These are phyloP conservation scores for Penicillium tannophilum DNA, from an alignment of 495 filamentous ascomycete species.

Conservation along the genomic window DNA sequence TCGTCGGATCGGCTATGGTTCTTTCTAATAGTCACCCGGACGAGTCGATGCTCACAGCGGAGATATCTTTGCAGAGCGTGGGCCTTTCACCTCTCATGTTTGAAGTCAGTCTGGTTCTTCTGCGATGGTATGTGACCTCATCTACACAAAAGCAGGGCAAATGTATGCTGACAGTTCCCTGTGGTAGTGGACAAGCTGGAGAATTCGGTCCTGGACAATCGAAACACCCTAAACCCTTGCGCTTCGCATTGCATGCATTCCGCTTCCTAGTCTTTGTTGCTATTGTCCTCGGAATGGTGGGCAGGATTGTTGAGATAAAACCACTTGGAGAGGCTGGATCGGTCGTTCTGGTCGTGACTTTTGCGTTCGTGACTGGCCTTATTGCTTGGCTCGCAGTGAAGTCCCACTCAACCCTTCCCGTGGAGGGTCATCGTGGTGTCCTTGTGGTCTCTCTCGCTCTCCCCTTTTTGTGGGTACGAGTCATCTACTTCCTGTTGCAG, in stretches of 20 bases:
- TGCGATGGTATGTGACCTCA: conserved; percentile 29
- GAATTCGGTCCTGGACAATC: conserved; percentile 34
- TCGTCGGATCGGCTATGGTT: conserved; percentile 31
- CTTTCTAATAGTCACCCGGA: conserved; percentile 23
- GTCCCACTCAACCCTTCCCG: conserved; percentile 25
- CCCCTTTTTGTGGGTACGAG: conserved; percentile 31
- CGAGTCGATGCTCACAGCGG: conserved; percentile 29
- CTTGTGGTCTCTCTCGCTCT: conserved; percentile 23
- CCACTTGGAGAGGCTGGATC: conserved; percentile 29
- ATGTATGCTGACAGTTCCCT: neutral
- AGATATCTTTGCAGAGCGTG: conserved; percentile 30
- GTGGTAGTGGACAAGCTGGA: conserved; percentile 34
- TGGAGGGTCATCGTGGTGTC: conserved; percentile 25
- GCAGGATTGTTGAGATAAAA: conserved; percentile 22
- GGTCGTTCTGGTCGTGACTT: conserved; percentile 26
- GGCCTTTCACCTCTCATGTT: conserved; percentile 40
- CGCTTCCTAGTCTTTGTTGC: conserved; percentile 31
- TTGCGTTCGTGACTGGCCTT: conserved; percentile 31
- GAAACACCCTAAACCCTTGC: conserved; percentile 23
- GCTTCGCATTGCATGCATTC: conserved; percentile 25
- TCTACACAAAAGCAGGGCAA: neutral
- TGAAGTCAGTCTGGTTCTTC: conserved; percentile 37
- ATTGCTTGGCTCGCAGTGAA: conserved; percentile 27
- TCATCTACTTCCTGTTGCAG: conserved; percentile 30
- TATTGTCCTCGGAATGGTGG: conserved; percentile 32